These are phyloP conservation scores for Trichosporon ovoides DNA, from an alignment of 1,284 basidiomycete species.

Conservation along the genomic window DNA sequence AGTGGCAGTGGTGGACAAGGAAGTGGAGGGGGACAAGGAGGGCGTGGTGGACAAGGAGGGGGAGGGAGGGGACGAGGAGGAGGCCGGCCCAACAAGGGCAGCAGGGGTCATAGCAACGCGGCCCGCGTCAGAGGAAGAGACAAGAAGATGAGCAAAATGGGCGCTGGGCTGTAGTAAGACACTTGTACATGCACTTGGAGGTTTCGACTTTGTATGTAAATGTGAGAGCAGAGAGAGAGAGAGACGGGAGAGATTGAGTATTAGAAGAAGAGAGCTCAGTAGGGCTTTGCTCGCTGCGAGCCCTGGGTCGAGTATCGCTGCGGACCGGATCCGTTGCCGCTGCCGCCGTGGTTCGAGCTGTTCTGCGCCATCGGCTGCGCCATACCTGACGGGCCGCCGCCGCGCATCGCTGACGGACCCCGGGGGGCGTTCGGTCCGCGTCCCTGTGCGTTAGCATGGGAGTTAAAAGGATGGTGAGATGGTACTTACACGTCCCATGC, in stretches of 20 bases:
- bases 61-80: constrained; percentile 33
- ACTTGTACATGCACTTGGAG: constrained; percentile 1
- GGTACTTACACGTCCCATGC: constrained; percentile 33
- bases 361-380: constrained; percentile 50
- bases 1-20: constrained; percentile 16
- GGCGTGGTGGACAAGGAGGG: constrained; percentile 30
- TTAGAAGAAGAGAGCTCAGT: constrained; percentile 20
- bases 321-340: constrained; percentile 60
- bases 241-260: neutral
- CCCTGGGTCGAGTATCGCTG: constrained; percentile 56
- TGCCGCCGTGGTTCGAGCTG: constrained; percentile 46
- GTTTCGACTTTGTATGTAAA: neutral
- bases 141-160: constrained; percentile 47
- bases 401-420: constrained; percentile 51
- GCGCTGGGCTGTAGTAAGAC: constrained; percentile 16
- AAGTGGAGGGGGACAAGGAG: constrained; percentile 22
- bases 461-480: too few relatives aligned
- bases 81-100: constrained; percentile 38
- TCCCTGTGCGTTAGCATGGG: too few relatives aligned
- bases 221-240: too few relatives aligned
- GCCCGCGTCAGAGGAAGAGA: constrained; percentile 47
- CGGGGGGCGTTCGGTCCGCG: constrained; percentile 43
- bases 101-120: constrained; percentile 47
- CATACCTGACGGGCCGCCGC: constrained; percentile 39
- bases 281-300: constrained; percentile 42